Evolutionary conservation across 2,329 filamentous ascomycete genomes (phyloP).

Genomic region (Cladophialophora immunda): DNA sequence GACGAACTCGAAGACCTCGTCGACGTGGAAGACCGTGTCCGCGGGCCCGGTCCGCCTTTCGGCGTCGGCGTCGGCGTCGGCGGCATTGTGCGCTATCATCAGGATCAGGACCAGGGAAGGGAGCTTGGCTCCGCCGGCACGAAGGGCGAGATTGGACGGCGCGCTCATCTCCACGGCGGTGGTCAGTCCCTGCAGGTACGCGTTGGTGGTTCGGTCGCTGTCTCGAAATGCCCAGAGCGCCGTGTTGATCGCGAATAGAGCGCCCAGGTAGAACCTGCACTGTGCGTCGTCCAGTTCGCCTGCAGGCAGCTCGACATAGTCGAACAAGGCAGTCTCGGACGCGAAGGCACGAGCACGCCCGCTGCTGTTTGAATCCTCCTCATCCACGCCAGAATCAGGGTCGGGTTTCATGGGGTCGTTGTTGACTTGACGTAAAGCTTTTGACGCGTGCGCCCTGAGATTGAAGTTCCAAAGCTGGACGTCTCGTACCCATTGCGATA

Average conservation of each 20-base stretch:
- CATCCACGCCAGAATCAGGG: neutral
- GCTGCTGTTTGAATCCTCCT: neutral
- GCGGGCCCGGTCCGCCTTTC: constrained; percentile 21
- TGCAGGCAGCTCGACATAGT: constrained; percentile 15
- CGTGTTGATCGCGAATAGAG: constrained; percentile 17
- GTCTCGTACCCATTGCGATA: constrained; percentile 6
- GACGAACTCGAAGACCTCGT: constrained; percentile 27
- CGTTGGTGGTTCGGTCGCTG: constrained; percentile 10
- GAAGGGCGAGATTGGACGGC: constrained; percentile 14
- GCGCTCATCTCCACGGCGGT: constrained; percentile 18
- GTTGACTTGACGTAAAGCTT: neutral
- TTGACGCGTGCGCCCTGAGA: neutral
- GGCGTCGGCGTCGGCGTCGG: neutral
- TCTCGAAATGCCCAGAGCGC: constrained; percentile 21
- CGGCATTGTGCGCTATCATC: constrained; percentile 24
- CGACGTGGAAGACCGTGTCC: constrained; percentile 17
- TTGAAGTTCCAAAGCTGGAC: constrained; percentile 12
- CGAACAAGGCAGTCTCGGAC: constrained; percentile 7
- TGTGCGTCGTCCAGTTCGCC: constrained; percentile 14
- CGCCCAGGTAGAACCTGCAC: constrained; percentile 18
- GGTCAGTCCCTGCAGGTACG: constrained; percentile 9
- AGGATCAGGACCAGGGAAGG: constrained; percentile 23
- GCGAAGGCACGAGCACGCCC: constrained; percentile 11
- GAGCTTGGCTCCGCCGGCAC: constrained; percentile 20
- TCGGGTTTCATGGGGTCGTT: neutral